Percentiles rank a stretch among this genome's conserved stretches.
phyloP scores from a whole-genome alignment of 257 asterid genomes.

The Jasminum sambac region DNA sequence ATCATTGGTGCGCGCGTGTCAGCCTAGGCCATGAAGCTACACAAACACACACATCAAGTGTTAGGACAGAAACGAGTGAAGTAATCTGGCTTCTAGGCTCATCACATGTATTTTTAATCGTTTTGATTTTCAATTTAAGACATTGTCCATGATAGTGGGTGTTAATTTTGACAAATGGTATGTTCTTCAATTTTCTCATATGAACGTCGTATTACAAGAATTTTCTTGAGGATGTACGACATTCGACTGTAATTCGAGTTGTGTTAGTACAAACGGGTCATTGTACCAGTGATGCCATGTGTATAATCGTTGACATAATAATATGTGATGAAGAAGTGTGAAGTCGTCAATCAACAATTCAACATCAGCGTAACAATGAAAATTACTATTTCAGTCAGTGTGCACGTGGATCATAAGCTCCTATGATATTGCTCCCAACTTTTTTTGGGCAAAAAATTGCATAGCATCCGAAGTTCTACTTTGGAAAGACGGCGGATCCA shows the following conservation, averaged over 20 bases:
- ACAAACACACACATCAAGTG: neutral
- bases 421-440: neutral
- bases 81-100: neutral
- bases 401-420: too few relatives aligned
- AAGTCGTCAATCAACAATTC: too few relatives aligned
- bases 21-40: constrained; percentile 13
- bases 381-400: too few relatives aligned
- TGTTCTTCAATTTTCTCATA: constrained; percentile 5
- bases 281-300: neutral
- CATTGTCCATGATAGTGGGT: neutral
- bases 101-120: neutral
- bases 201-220: constrained; percentile 3
- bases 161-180: constrained; percentile 10
- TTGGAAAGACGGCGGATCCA: neutral
- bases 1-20: constrained; percentile 13
- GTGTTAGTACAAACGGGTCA: neutral
- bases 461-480: neutral
- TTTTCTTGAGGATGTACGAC: neutral
- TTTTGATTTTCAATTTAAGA: constrained; percentile 25
- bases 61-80: neutral
- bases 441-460: neutral
- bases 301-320: neutral
- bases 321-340: too few relatives aligned
- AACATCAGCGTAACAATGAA: too few relatives aligned
- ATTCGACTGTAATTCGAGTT: neutral